phyloP scores from a whole-genome alignment of 495 filamentous ascomycete genomes.

The Delitschia confertaspora region DNA sequence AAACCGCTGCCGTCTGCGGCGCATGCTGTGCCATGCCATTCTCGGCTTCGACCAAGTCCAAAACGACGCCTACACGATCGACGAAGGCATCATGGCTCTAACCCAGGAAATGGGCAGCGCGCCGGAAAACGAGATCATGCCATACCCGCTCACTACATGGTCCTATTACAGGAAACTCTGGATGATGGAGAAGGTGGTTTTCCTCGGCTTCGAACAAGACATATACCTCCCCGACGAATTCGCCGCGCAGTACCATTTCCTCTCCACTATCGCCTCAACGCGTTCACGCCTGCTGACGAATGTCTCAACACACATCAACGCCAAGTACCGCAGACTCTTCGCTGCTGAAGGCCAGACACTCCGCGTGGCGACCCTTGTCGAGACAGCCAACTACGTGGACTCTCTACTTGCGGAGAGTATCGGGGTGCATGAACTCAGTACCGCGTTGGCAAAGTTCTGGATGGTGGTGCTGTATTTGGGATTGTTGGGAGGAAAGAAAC shows the following conservation, averaged over 20 bases:
- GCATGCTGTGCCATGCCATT: constrained; percentile 72
- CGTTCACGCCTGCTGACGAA: constrained; percentile 11
- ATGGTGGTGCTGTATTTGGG: constrained; percentile 52
- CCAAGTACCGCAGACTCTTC: not conserved
- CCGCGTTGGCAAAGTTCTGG: constrained; percentile 58
- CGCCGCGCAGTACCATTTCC: constrained; percentile 81
- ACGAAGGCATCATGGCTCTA: constrained; percentile 54
- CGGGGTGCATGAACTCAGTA: constrained; percentile 61
- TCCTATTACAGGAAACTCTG: constrained; percentile 77
- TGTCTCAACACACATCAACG: constrained; percentile 1
- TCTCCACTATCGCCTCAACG: constrained; percentile 14
- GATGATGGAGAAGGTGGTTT: constrained; percentile 78
- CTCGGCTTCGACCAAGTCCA: constrained; percentile 80
- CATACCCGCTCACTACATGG: constrained; percentile 76
- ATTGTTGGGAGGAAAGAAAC: too few relatives aligned
- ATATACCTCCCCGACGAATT: constrained; percentile 84
- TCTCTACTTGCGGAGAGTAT: constrained; percentile 49
- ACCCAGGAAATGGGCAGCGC: constrained; percentile 23
- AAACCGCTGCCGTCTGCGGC: constrained; percentile 78
- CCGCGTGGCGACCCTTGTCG: too few relatives aligned
- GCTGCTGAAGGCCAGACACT: constrained; percentile 24
- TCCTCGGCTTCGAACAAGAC: constrained; percentile 91
- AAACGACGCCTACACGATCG: constrained; percentile 69
- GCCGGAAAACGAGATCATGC: constrained; percentile 43
- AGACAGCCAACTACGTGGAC: constrained; percentile 44